Percentiles rank a stretch among this genome's conserved stretches.
Conservation (phyloP, 2,329 filamentous ascomycete genomes). For the Exophiala lecanii-corni region DNA sequence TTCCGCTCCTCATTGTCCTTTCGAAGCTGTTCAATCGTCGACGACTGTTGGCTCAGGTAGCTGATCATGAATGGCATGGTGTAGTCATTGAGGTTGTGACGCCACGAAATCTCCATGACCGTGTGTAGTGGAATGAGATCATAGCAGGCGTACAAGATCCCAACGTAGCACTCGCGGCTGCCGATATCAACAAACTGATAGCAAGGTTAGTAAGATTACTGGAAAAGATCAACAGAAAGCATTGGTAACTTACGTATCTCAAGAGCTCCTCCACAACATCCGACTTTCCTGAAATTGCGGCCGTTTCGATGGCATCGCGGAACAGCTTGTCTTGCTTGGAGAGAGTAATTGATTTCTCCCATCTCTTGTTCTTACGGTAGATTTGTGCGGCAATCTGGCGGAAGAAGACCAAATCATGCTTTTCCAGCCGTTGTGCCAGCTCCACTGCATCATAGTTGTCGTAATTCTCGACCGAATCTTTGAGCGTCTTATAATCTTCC, state of each 20-base stretch:
- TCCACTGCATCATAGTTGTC: conserved; percentile 98
- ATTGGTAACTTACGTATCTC: conserved; percentile 76
- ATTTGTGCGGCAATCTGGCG: conserved; percentile 96
- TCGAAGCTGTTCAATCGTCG: conserved; percentile 77
- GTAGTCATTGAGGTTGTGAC: conserved; percentile 88
- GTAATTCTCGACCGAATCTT: conserved; percentile 96
- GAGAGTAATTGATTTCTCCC: conserved; percentile 96
- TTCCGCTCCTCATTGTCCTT: conserved; percentile 96
- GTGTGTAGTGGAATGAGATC: conserved; percentile 90
- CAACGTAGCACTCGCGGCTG: conserved; percentile 98
- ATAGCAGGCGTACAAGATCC: conserved; percentile 98
- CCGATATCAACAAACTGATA: conserved; percentile 97
- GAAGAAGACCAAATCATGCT: conserved; percentile 98
- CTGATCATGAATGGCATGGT: conserved; percentile 99
- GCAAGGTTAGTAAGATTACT: neutral
- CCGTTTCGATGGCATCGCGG: conserved; percentile 98
- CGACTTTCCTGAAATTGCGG: conserved; percentile 82
- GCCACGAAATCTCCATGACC: conserved; percentile 95
- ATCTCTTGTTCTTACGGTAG: conserved; percentile 99
- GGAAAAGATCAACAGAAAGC: conserved; percentile 20
- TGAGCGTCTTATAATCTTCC: conserved; percentile 97
- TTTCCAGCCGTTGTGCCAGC: conserved; percentile 85
- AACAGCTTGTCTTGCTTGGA: conserved; percentile 99
- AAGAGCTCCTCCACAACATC: conserved; percentile 94
- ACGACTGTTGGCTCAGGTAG: conserved; percentile 84